Base-by-base conservation (phyloP, 345 rosid species). In the Populus simonii region DNA sequence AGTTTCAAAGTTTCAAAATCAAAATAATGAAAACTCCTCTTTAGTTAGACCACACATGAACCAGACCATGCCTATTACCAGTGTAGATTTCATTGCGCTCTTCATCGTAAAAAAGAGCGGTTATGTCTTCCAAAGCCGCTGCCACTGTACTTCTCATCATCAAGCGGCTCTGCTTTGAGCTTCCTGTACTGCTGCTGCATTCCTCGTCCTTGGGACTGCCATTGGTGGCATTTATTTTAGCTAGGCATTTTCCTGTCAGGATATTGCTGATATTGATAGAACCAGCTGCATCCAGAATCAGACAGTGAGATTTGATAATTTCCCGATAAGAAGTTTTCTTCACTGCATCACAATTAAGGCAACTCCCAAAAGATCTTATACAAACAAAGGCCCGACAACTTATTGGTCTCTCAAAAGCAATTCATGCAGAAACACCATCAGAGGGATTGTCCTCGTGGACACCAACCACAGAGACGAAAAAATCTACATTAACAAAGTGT, bases 61-160 rank as follows among this genome's bases (percentile, higher is more conserved):
- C 88, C 51, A 92, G 86, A 49, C 98, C 98, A 39, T 86, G 89
- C 74, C 90, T 85, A 78, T 94, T 93, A 35, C 98, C 98, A 0
- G 95, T 93, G 83, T 95, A 95, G 59, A 93, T 93, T 88, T 95
- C 99, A 45, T 93, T 93, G 47, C 97, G 92, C 61, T 95, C 99
- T 84, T 94, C 98, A 1, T 93, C 98, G 1, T 93, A 95, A 87
- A 90, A 95, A 23, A 95, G 93, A 1, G 96, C 92, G 1, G 98
- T 95, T 78, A 95, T 93, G 81, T 93, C 99, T 87, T 95, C 96
- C 76, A 90, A 84, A 23, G 97, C 95, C 84, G 93, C 94, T 38
- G 89, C 85, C 29, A 87, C 97, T 0, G 89, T 90, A 77, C 89
- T 90, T 87, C 86, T 87, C 65, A 82, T 86, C 69, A 66, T 2